Evolutionary conservation across 768 basidiomycete species (phyloP).

Genomic region (Lactarius trivialis): DNA sequence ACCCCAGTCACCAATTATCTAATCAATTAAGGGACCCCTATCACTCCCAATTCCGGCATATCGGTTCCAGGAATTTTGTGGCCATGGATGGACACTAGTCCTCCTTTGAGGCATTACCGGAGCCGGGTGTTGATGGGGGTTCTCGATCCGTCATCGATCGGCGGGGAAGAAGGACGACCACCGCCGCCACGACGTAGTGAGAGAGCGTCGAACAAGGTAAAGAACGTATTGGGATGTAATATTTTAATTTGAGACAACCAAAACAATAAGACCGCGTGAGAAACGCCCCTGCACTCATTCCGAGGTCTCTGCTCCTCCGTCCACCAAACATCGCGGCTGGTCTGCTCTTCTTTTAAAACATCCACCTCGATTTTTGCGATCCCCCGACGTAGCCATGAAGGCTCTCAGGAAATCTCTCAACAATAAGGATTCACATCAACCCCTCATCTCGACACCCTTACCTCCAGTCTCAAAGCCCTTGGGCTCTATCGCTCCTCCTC

Average conservation of each 20-base stretch:
- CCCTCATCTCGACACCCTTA: slow-evolving; percentile 62
- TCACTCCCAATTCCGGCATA: background rate
- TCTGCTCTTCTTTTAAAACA: slow-evolving; percentile 24
- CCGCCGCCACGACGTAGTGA: background rate
- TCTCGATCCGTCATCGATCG: background rate
- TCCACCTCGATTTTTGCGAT: slow-evolving; percentile 20
- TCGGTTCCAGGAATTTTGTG: background rate
- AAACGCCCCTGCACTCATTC: background rate
- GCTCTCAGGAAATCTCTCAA: slow-evolving; percentile 77
- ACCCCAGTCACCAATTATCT: slow-evolving; percentile 3
- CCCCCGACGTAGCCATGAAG: slow-evolving; percentile 51
- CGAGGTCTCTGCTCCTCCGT: background rate
- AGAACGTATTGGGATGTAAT: background rate
- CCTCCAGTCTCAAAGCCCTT: slow-evolving; percentile 65
- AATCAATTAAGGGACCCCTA: background rate
- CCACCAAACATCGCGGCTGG: slow-evolving; percentile 22
- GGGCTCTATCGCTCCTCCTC: slow-evolving; percentile 71
- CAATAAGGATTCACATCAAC: slow-evolving; percentile 58
- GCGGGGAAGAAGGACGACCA: background rate
- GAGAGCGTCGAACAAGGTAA: background rate
- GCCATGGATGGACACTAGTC: background rate
- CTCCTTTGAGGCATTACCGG: background rate
- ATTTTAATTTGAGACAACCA: background rate
- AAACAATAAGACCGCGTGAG: slow-evolving; percentile 15
- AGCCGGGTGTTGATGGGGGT: background rate